Evolutionary conservation across 2,329 filamentous ascomycete genomes (phyloP), one percentile per base, ranked within the genome.

Genomic region (Peltaster fructicola): DNA sequence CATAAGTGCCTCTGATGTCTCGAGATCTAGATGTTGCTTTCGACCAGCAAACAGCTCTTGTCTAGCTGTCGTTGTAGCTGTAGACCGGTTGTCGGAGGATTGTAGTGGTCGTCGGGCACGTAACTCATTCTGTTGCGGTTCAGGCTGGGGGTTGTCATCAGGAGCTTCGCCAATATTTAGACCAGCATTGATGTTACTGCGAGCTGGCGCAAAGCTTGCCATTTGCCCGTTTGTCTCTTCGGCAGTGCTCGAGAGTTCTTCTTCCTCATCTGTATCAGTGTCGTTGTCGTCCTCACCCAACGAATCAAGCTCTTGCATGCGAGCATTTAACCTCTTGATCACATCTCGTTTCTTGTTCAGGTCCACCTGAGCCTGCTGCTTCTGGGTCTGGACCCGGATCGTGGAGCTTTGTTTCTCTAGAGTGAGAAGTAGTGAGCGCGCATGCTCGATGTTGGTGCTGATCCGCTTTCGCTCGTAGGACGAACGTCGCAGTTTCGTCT

Each of bases 331-430:
- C 26, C 65, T 57, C 38, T 78, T 74, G 25, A 82, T 58, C 4
- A 68, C 45, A 17, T 76, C 69, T 29, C 73, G 63, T 40, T 79
- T 76, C 20, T 54, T 52, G 31, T 66, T 61, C 15, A 85, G 55
- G 32, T 76, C 70, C 12, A 56, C 51, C 47, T 80, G 73, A 10
- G 63, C 45, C 30, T 73, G 64, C 33, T 68, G 58, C 37, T 68
- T 65, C 30, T 64, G 65, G 4, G 59, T 47, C 29, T 63, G 62
- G 15, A 63, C 53, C 44, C 72, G 72, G 33, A 71, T 52, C n/a
- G 51, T 55, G 8, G 66, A 50, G 5, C 68, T 62, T 37, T 76
- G 68, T 39, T 79, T 74, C 45, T 82, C 78, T 20, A 81, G 62
- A 30, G 63, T 70, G 11, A 73, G 63, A 28, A 84, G 65, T 15